Percentiles rank a stretch among this genome's conserved stretches.
These are phyloP conservation scores for Mortierella sp. DNA, from an alignment of 371 early-diverging fungal genomes.

Conservation along the genomic window DNA sequence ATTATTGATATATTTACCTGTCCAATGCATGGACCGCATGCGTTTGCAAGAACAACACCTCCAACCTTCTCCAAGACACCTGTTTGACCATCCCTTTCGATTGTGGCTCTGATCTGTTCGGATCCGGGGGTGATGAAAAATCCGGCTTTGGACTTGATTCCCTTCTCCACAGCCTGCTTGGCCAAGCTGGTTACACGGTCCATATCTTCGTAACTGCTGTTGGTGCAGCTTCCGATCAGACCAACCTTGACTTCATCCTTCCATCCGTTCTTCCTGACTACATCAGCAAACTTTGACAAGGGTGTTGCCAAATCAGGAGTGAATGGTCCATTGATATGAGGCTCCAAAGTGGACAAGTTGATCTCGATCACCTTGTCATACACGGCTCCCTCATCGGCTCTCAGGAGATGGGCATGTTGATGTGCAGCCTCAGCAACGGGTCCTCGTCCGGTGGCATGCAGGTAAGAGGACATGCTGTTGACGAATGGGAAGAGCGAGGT, in stretches of 20 bases:
- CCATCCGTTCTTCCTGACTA: slow-evolving; percentile 88
- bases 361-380: slow-evolving; percentile 96
- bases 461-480: slow-evolving; percentile 83
- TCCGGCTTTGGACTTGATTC: slow-evolving; percentile 82
- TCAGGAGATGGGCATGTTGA: slow-evolving; percentile 67
- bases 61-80: slow-evolving; percentile 87
- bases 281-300: slow-evolving; percentile 83
- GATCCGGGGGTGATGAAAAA: slow-evolving; percentile 97
- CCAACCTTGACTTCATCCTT: slow-evolving; percentile 88
- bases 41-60: slow-evolving; percentile 90
- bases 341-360: slow-evolving; percentile 89
- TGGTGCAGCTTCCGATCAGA: slow-evolving; percentile 96
- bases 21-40: slow-evolving; percentile 93
- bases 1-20: slow-evolving; percentile 62
- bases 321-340: slow-evolving; percentile 97
- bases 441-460: slow-evolving; percentile 81
- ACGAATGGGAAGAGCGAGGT: slow-evolving; percentile 93
- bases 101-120: slow-evolving; percentile 97
- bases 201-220: slow-evolving; percentile 97
- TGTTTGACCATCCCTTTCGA: slow-evolving; percentile 92
- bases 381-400: slow-evolving; percentile 63
- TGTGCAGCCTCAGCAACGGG: slow-evolving; percentile 81
- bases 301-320: slow-evolving; percentile 96
- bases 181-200: slow-evolving; percentile 87
- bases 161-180: slow-evolving; percentile 85